Conservation (phyloP, 257 asterid genomes). For the Apocynum venetum region DNA sequence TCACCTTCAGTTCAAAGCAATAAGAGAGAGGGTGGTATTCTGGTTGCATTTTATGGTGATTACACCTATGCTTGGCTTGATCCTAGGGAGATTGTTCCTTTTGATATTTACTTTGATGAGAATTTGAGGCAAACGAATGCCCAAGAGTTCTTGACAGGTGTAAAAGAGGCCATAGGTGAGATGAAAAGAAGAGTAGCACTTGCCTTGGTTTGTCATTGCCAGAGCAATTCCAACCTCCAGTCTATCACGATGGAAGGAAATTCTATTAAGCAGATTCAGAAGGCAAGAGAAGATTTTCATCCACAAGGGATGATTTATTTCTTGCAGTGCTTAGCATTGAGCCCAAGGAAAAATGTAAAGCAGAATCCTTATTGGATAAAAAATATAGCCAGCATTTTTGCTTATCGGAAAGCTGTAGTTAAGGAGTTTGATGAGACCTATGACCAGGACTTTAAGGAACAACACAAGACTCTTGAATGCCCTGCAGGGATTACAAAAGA, state of each 20-base stretch:
- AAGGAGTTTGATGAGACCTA: conserved; percentile 7
- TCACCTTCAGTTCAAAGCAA: neutral
- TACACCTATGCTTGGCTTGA: conserved; percentile 23
- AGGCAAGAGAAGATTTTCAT: conserved; percentile 20
- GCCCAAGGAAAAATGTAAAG: conserved; percentile 1
- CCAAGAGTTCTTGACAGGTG: conserved; percentile 4
- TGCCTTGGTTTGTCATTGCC: conserved; percentile 27
- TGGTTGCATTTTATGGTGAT: conserved; percentile 27
- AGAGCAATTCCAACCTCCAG: conserved; percentile 5
- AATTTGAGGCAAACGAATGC: conserved; percentile 7
- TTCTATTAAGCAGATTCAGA: conserved; percentile 17
- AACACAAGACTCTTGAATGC: conserved; percentile 1
- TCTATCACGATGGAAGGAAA: conserved; percentile 3
- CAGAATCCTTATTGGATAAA: conserved; percentile 10
- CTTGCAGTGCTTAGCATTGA: conserved; percentile 16
- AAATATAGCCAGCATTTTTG: neutral
- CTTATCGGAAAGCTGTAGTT: conserved; percentile 11
- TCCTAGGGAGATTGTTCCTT: conserved; percentile 15
- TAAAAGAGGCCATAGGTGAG: conserved; percentile 19
- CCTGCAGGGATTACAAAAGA: conserved; percentile 1
- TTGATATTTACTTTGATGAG: conserved; percentile 16
- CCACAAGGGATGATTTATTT: conserved; percentile 15
- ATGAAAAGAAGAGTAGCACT: conserved; percentile 19
- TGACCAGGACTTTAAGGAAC: conserved; percentile 10
- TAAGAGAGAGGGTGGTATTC: conserved; percentile 20